These are phyloP conservation scores for Russula virescens DNA, from an alignment of 768 basidiomycete genomes.

Conservation along the genomic window DNA sequence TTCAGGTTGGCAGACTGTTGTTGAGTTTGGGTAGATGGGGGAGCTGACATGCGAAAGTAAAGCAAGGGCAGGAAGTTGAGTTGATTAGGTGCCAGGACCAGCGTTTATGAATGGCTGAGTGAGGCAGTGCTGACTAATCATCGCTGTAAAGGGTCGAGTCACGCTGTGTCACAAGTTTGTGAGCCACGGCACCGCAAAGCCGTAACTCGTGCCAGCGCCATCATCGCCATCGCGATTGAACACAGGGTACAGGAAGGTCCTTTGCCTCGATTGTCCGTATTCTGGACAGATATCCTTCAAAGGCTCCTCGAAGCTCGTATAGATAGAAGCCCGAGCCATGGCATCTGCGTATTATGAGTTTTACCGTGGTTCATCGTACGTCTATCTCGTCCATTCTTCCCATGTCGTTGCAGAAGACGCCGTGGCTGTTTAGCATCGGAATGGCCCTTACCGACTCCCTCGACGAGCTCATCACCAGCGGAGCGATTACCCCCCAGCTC, in stretches of 20 bases:
- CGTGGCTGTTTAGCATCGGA: conserved; percentile 62
- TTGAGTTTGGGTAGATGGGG: background rate
- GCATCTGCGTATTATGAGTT: conserved; percentile 88
- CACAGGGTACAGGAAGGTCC: background rate
- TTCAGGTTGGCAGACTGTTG: background rate
- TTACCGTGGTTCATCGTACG: conserved; percentile 87
- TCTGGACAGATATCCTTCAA: background rate
- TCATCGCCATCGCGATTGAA: background rate
- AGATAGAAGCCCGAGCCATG: conserved; percentile 37
- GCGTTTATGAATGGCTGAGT: background rate
- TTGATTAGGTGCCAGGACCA: background rate
- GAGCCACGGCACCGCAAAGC: background rate
- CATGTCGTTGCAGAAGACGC: conserved; percentile 13
- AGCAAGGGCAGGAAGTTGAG: background rate
- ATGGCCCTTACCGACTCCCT: conserved; percentile 97
- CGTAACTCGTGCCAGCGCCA: background rate
- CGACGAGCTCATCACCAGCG: conserved; percentile 96
- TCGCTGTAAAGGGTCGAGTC: conserved; percentile 5
- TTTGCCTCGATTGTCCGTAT: background rate
- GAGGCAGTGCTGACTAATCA: conserved; percentile 5
- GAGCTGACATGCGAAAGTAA: conserved; percentile 19
- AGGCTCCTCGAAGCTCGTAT: background rate
- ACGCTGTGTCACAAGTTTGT: conserved; percentile 6
- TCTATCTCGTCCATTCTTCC: conserved; percentile 32
- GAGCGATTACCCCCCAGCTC: conserved; percentile 93